Base-by-base conservation (phyloP, 306 rosid species). In the Ochetophila trinervis region DNA sequence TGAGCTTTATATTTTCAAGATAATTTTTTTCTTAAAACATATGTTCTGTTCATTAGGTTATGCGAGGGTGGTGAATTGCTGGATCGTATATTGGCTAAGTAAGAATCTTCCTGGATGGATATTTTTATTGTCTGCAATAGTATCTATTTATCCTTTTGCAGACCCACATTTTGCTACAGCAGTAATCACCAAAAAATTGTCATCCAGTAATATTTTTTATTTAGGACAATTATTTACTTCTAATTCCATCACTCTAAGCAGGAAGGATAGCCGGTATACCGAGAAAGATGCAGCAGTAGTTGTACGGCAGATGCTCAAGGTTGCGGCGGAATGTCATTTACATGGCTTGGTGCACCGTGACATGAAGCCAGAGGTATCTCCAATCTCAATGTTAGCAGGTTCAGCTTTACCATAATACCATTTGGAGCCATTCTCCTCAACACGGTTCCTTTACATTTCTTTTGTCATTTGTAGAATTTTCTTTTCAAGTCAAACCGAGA, bases 301-400 rank as follows among this genome's bases (percentile, higher is more conserved):
- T 49, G 97, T 94, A 56, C 79, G 99, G 69, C 99, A 94, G 84
- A 94, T 94, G 99, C 97, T 94, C 49, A 90, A 90, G 81, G 99
- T 94, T 75, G 96, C 99, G 11, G 99, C 97, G 8, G 80, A 94
- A 80, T 94, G 99, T 74, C 99, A 94, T 86, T 86, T 94, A 65
- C 99, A 94, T 32, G 99, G 99, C 56, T 87, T 94, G 84, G 99
- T 94, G 32, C 99, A 94, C 71, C 86, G 99, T 30, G 99, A 94
- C 87, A 88, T 94, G 99, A 94, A 94, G 70, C 97, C 99, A 22
- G 99, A 94, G 96, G 97, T 94, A 70, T 44, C 62, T 23, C 67
- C 71, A 50, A 60, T 67, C 60, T 32, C 48, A 10, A 23, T 54
- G 9, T 40, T 51, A 8, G 44, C 54, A 49, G 72, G 55, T 66